Percentiles rank a stretch among this genome's conserved stretches.
phyloP scores from a whole-genome alignment of 2,329 filamentous ascomycete genomes.

The Phaeosphaeria sp. region DNA sequence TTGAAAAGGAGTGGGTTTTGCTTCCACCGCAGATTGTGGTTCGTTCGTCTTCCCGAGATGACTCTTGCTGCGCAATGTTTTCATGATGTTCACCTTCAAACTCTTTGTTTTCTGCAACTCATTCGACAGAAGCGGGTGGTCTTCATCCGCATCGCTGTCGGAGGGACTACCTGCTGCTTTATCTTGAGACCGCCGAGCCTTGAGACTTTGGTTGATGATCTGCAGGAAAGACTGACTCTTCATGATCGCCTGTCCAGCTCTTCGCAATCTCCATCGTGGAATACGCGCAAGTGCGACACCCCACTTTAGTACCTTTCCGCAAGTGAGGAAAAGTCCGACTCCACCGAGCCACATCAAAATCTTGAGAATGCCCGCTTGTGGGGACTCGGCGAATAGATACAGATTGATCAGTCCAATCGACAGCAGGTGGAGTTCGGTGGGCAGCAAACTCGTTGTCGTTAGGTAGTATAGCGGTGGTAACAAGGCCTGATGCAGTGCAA shows the following conservation, averaged over 20 bases:
- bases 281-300: constrained; percentile 86
- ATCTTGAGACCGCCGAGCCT: constrained; percentile 32
- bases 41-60: constrained; percentile 22
- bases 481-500: constrained; percentile 82
- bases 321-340: constrained; percentile 74
- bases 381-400: constrained; percentile 74
- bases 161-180: constrained; percentile 14
- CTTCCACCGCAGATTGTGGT: constrained; percentile 40
- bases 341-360: constrained; percentile 66
- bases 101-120: constrained; percentile 33
- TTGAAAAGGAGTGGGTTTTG: constrained; percentile 24
- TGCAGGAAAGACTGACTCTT: constrained; percentile 54
- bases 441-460: constrained; percentile 86
- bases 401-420: constrained; percentile 84
- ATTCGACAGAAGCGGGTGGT: constrained; percentile 33
- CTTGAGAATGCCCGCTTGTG: constrained; percentile 54
- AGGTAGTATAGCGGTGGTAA: constrained; percentile 77
- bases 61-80: constrained; percentile 22
- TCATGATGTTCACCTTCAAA: constrained; percentile 37
- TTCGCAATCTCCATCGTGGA: constrained; percentile 87
- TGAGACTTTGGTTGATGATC: constrained; percentile 47
- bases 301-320: constrained; percentile 78
- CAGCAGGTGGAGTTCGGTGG: constrained; percentile 86
- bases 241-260: constrained; percentile 55
- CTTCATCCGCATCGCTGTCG: constrained; percentile 59